phyloP scores from a whole-genome alignment of 345 rosid species.

The Alliaria petiolata region DNA sequence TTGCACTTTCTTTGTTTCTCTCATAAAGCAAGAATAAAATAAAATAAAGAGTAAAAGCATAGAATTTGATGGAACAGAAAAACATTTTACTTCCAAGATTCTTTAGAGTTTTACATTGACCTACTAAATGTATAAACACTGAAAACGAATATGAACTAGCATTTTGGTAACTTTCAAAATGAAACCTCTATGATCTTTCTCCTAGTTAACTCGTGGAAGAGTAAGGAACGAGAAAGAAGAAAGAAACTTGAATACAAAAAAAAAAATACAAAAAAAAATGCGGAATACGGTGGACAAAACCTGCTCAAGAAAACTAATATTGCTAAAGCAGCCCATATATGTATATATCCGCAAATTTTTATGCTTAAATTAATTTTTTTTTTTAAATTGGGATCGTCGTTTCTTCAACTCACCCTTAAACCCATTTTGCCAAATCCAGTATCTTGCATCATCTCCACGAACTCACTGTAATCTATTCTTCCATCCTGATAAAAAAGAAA shows the following conservation, averaged over 20 bases:
- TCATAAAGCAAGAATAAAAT: background rate
- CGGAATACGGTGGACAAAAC: background rate
- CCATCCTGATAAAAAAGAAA: conserved; percentile 54
- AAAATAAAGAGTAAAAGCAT: background rate
- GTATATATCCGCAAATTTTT: background rate
- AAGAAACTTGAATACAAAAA: background rate
- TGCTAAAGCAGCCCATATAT: conserved; percentile 4
- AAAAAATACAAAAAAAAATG: background rate
- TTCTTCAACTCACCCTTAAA: conserved; percentile 24
- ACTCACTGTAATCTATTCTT: conserved; percentile 79
- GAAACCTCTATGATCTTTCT: background rate
- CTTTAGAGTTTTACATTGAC: conserved; percentile 12
- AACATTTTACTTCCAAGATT: background rate
- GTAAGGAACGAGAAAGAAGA: background rate
- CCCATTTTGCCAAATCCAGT: conserved; percentile 39
- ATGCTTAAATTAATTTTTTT: background rate
- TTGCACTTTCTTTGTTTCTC: background rate
- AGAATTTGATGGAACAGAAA: background rate
- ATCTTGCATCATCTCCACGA: conserved; percentile 90
- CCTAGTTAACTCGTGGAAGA: conserved; percentile 17
- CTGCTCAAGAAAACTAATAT: conserved; percentile 25
- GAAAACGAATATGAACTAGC: background rate
- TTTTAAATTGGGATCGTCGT: background rate
- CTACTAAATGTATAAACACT: background rate
- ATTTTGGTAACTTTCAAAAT: background rate